Evolutionary conservation across 2,329 filamentous ascomycete species (phyloP), one percentile per base, ranked within the genome.

Genomic region (Nigrospora sphaerica): DNA sequence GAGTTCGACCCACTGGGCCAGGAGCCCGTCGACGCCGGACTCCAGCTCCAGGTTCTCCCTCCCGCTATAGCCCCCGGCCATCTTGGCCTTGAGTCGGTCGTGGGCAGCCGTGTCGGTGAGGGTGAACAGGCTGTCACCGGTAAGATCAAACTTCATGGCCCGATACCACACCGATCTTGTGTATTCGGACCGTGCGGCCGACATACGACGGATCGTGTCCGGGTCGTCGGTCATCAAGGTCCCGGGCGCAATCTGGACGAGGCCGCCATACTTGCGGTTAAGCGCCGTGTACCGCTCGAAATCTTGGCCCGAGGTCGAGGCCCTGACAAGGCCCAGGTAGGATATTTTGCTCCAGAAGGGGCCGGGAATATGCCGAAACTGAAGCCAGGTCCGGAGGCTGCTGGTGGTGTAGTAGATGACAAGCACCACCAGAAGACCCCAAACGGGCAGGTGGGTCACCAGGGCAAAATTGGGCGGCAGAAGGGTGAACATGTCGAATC

Each of bases 31-130:
- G 37, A 56, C 33, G 18, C 46, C 48, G 6, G 46, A 36, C 46
- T 57, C 56, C 17, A 57, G 46, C 12, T 45, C 49, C 3, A 49
- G 46, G 40, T 54, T 53, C 19, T 49, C 47, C 16, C 52, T 48
- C 11, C 56, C 56, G 23, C 53, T 48, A 35, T 57, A 57, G n/a
- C 47, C 56, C 12, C 34, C 35, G 1, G 51, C 36, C 7, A 50
- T 32, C 47, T 47, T 49, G 14, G 54, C 52, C 46, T 55, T 56
- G 31, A 47, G 35, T 34, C 49, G 43, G 45, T 55, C 51, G 38
- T 57, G 56, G 12, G 16, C 36, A 2, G 17, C 41, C 16, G 51
- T 42, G 4, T 55, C 54, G 12, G 40, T 12, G 32, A 54, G 49
- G 4, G 46, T 50, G 51, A 58, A 53, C 35, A 56, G 47, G 36